Conservation (phyloP, 2,329 filamentous ascomycete genomes). For the Colletotrichum simmondsii region DNA sequence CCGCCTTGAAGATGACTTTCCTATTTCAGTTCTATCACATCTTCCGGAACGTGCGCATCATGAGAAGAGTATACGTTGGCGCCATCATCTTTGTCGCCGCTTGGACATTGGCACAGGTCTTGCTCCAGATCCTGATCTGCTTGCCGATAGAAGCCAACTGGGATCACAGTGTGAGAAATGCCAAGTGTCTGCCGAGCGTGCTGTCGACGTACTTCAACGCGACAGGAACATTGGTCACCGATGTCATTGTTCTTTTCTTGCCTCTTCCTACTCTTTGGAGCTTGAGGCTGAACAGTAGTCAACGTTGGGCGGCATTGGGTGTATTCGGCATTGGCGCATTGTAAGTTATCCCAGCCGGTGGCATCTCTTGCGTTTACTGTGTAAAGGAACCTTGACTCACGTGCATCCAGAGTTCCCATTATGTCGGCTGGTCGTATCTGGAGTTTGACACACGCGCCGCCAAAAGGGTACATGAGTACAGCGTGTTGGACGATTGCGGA, state of each 20-base stretch:
- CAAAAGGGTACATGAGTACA: slow-evolving; percentile 19
- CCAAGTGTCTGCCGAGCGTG: not conserved
- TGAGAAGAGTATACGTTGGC: slow-evolving; percentile 15
- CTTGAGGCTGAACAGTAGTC: too few relatives aligned
- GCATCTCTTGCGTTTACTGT: too few relatives aligned
- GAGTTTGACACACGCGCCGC: not conserved
- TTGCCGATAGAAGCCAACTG: slow-evolving; percentile 16
- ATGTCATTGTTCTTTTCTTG: too few relatives aligned
- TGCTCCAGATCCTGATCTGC: slow-evolving; percentile 10
- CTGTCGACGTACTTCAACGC: too few relatives aligned
- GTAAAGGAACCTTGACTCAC: too few relatives aligned
- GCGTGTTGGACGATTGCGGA: slow-evolving; percentile 20
- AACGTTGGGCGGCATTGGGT: too few relatives aligned
- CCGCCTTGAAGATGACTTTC: slow-evolving; percentile 13
- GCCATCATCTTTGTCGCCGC: slow-evolving; percentile 14
- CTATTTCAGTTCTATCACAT: slow-evolving; percentile 22
- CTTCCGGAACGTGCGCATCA: slow-evolving; percentile 10
- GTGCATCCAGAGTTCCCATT: not conserved
- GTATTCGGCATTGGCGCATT: too few relatives aligned
- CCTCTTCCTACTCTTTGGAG: too few relatives aligned
- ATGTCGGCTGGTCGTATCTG: slow-evolving; percentile 13
- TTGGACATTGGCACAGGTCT: slow-evolving; percentile 11
- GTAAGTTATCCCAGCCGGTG: too few relatives aligned
- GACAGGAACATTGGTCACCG: too few relatives aligned
- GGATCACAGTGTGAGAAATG: not conserved